Percentiles rank a stretch among this genome's conserved stretches.
These are phyloP conservation scores for Moelleriella libera DNA, from an alignment of 2,329 filamentous ascomycete species.

Conservation along the genomic window DNA sequence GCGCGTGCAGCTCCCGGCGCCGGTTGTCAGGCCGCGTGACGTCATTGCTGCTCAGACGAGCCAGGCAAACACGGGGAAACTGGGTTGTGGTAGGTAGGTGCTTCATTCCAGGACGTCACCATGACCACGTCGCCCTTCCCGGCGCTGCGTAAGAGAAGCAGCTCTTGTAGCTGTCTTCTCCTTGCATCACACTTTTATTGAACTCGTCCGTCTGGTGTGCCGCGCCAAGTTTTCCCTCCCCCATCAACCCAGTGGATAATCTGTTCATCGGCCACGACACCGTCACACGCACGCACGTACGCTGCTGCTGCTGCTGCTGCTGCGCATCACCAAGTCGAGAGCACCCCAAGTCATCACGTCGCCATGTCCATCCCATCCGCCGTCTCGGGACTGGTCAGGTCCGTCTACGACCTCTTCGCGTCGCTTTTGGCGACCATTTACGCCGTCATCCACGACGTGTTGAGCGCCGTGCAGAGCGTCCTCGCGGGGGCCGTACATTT, in stretches of 20 bases:
- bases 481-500: slow-evolving; percentile 21
- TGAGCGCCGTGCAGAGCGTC: slow-evolving; percentile 20
- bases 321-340: too few species aligned
- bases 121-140: neutral
- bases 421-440: slow-evolving; percentile 21
- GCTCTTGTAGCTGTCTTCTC: too few species aligned
- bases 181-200: too few species aligned
- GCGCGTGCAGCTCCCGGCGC: neutral
- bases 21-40: neutral
- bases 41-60: neutral
- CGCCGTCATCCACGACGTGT: slow-evolving; percentile 16
- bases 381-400: slow-evolving; percentile 22
- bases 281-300: too few species aligned
- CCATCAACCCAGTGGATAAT: too few species aligned
- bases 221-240: too few species aligned
- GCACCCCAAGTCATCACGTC: neutral
- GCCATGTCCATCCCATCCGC: slow-evolving; percentile 21
- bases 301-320: too few species aligned
- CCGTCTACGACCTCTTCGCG: slow-evolving; percentile 25
- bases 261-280: too few species aligned
- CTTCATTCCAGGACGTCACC: neutral
- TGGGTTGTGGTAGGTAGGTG: neutral
- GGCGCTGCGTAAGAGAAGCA: neutral
- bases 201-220: too few species aligned
- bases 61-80: neutral